These are phyloP conservation scores for Taphrina communis DNA, from an alignment of 1,139 yeast genomes.

Conservation along the genomic window DNA sequence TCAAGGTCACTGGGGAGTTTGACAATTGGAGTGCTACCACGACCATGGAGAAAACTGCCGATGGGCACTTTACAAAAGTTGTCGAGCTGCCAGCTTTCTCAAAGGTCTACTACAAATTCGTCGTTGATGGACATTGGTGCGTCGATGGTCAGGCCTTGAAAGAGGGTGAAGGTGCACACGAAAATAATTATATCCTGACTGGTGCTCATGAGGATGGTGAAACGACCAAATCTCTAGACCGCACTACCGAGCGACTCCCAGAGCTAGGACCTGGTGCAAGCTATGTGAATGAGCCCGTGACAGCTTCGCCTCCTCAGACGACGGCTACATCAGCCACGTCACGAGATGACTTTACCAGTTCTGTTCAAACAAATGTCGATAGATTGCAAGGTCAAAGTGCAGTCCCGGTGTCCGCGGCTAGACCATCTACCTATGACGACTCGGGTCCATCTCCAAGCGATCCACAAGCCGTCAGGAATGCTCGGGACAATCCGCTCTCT, in stretches of 20 bases:
- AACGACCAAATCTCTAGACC: slow-evolving; percentile 2
- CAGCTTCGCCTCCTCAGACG: not conserved
- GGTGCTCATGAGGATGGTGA: slow-evolving; percentile 10
- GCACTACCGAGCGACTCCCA: not conserved
- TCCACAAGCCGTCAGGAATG: slow-evolving; percentile 27
- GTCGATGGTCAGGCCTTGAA: slow-evolving; percentile 28
- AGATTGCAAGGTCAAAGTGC: not conserved
- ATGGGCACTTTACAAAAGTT: slow-evolving; percentile 23
- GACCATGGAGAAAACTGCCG: slow-evolving; percentile 29
- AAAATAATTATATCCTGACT: slow-evolving; percentile 30
- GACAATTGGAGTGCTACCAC: slow-evolving; percentile 36
- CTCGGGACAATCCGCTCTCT: slow-evolving; percentile 22
- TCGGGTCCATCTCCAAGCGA: slow-evolving; percentile 29
- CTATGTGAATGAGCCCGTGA: slow-evolving; percentile 15
- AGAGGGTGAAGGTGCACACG: slow-evolving; percentile 40
- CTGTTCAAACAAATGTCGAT: slow-evolving; percentile 8
- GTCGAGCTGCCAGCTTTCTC: slow-evolving; percentile 29
- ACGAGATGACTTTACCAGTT: slow-evolving; percentile 4
- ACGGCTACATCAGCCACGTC: not conserved
- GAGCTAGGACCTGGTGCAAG: slow-evolving; percentile 23
- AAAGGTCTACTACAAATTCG: slow-evolving; percentile 34
- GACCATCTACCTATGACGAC: slow-evolving; percentile 8
- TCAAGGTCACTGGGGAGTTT: slow-evolving; percentile 38
- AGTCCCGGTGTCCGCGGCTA: not conserved
- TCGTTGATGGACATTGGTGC: slow-evolving; percentile 39